These are phyloP conservation scores for Plasmodium blacklocki DNA, from an alignment of 169 alveolate genomes.

Conservation along the genomic window DNA sequence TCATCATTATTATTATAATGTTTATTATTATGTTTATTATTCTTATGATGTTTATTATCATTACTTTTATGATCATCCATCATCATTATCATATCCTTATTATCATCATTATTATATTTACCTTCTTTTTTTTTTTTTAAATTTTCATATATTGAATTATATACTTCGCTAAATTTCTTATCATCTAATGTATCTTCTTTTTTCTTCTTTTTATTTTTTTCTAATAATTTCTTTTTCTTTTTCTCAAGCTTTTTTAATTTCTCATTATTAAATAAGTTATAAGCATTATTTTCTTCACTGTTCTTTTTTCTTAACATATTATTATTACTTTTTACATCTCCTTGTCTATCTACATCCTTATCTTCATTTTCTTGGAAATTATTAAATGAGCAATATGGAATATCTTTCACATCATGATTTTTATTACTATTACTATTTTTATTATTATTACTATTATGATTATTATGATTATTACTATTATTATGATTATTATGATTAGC, in stretches of 20 bases:
- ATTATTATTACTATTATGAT: neutral
- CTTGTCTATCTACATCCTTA: constrained; percentile 2
- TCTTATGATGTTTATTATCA: constrained; percentile 27
- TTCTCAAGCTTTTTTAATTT: constrained; percentile 47
- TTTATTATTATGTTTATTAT: constrained; percentile 13
- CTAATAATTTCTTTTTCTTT: constrained; percentile 37
- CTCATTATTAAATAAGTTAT: constrained; percentile 28
- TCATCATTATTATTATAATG: neutral
- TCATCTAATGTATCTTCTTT: constrained; percentile 31
- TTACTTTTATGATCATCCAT: no score
- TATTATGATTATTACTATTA: constrained; percentile 24
- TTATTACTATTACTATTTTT: constrained; percentile 2
- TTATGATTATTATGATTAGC: neutral
- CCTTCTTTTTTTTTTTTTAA: constrained; percentile 51
- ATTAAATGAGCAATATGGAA: constrained; percentile 53
- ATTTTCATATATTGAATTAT: constrained; percentile 69
- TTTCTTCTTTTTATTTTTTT: constrained; percentile 36
- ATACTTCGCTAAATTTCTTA: constrained; percentile 70
- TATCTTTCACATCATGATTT: constrained; percentile 10
- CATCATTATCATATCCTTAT: neutral
- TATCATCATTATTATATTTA: constrained; percentile 3
- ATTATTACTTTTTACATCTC: neutral
- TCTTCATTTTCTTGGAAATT: constrained; percentile 15
- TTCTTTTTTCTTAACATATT: neutral
- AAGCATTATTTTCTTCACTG: constrained; percentile 11